These are phyloP conservation scores for Oxytropis ochrocephala DNA, from an alignment of 306 rosid species.

Conservation along the genomic window DNA sequence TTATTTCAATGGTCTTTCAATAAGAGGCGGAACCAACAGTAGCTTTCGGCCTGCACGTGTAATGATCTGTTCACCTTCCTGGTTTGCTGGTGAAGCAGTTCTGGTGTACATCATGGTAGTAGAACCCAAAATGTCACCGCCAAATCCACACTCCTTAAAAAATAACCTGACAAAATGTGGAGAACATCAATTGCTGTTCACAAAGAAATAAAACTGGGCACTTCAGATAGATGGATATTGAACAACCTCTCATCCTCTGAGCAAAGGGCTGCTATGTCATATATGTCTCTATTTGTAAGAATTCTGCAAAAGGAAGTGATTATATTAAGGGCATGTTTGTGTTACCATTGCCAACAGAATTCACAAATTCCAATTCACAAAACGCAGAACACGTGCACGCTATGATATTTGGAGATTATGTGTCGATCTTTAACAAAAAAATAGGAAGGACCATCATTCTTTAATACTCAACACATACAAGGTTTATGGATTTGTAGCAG, in stretches of 20 bases:
- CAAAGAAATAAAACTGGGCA: not conserved
- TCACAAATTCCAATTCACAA: too few species aligned
- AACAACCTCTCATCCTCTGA: slow-evolving; percentile 62
- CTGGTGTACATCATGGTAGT: slow-evolving; percentile 69
- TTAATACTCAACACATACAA: not conserved
- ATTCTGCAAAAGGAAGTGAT: slow-evolving; percentile 36
- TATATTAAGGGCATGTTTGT: not conserved
- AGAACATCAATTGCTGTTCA: slow-evolving; percentile 12
- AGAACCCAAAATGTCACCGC: slow-evolving; percentile 59
- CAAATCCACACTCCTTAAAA: slow-evolving; percentile 82
- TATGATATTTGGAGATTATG: not conserved
- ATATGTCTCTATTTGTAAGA: slow-evolving; percentile 49
- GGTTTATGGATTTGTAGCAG: not conserved
- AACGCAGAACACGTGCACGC: too few species aligned
- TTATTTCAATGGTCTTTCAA: slow-evolving; percentile 11
- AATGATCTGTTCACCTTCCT: slow-evolving; percentile 30
- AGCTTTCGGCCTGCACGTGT: slow-evolving; percentile 44
- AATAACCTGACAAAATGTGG: slow-evolving; percentile 45
- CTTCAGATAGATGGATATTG: slow-evolving; percentile 6
- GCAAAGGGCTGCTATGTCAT: slow-evolving; percentile 59
- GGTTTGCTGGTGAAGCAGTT: slow-evolving; percentile 24
- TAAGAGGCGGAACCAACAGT: slow-evolving; percentile 45
- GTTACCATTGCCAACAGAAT: too few species aligned
- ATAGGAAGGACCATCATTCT: not conserved
- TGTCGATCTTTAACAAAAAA: slow-evolving; percentile 1